Percentiles rank a stretch among this genome's conserved stretches.
These are phyloP conservation scores for Ambrosia trifida DNA, from an alignment of 129 eudicot species.

Conservation along the genomic window DNA sequence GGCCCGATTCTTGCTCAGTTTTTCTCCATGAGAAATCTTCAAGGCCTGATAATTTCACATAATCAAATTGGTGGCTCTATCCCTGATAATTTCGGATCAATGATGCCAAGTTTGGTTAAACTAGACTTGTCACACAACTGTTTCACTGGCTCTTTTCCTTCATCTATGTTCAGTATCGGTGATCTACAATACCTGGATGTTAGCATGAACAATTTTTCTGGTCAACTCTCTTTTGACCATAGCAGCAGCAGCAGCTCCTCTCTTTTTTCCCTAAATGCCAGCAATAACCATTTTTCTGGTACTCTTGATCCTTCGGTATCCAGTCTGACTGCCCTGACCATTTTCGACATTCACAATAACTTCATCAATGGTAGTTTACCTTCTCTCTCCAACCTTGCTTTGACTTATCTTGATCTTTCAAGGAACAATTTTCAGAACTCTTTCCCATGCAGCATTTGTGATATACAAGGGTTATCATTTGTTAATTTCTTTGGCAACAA, in stretches of 20 bases:
- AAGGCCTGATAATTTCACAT: slow-evolving; percentile 71
- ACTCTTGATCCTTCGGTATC: slow-evolving; percentile 57
- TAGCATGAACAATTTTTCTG: slow-evolving; percentile 71
- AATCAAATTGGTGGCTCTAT: slow-evolving; percentile 62
- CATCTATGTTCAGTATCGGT: slow-evolving; percentile 55
- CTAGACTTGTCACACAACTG: slow-evolving; percentile 64
- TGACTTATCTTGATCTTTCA: slow-evolving; percentile 88
- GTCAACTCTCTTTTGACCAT: slow-evolving; percentile 42
- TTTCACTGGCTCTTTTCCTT: slow-evolving; percentile 61
- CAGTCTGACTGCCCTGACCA: slow-evolving; percentile 61
- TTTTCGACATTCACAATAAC: slow-evolving; percentile 82
- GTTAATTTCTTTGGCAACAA: slow-evolving; percentile 60
- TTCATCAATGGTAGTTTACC: slow-evolving; percentile 66
- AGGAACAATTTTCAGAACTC: slow-evolving; percentile 49
- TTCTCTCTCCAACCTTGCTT: slow-evolving; percentile 56
- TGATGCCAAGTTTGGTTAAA: slow-evolving; percentile 63
- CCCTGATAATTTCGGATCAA: slow-evolving; percentile 51
- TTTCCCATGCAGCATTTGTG: slow-evolving; percentile 73
- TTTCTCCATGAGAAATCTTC: slow-evolving; percentile 70
- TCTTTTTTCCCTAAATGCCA: slow-evolving; percentile 72
- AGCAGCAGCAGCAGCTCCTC: slow-evolving; percentile 43
- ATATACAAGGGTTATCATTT: slow-evolving; percentile 57
- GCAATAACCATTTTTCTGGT: slow-evolving; percentile 68
- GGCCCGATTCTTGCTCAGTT: slow-evolving; percentile 52
- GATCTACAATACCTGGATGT: slow-evolving; percentile 66